phyloP scores from a whole-genome alignment of 2,329 filamentous ascomycete genomes.

The Trichophyton rubrum region DNA sequence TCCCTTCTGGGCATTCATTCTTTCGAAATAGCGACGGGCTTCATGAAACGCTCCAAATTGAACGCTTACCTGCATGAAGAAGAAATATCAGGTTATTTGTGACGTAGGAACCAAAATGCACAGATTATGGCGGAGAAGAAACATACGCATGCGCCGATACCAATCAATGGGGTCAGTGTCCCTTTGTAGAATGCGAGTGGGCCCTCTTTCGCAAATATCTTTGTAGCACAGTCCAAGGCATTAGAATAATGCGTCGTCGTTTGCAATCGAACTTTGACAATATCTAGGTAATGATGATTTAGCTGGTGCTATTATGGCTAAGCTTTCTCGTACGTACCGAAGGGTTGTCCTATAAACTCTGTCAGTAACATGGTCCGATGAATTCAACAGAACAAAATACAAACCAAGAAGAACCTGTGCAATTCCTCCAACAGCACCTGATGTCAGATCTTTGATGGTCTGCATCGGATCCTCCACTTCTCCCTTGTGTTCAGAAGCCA shows the following conservation, averaged over 20 bases:
- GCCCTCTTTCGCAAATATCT: slow-evolving; percentile 81
- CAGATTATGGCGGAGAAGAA: background rate
- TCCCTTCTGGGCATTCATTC: slow-evolving; percentile 47
- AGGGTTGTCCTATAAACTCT: slow-evolving; percentile 45
- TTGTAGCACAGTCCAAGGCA: slow-evolving; percentile 65
- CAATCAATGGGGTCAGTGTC: slow-evolving; percentile 83
- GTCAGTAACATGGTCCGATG: background rate
- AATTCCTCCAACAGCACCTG: slow-evolving; percentile 80
- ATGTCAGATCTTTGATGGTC: slow-evolving; percentile 77
- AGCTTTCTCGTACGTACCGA: slow-evolving; percentile 36
- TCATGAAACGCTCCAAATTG: slow-evolving; percentile 97
- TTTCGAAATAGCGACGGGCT: slow-evolving; percentile 74
- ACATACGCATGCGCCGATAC: slow-evolving; percentile 83
- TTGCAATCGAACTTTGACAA: slow-evolving; percentile 93
- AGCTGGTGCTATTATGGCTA: background rate
- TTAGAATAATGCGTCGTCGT: slow-evolving; percentile 70
- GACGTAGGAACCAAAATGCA: background rate
- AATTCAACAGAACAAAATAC: slow-evolving; percentile 22
- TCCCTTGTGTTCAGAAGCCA: slow-evolving; percentile 19
- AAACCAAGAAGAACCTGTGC: slow-evolving; percentile 88
- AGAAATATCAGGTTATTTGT: background rate
- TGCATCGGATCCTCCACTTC: slow-evolving; percentile 37
- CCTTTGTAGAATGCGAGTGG: slow-evolving; percentile 95
- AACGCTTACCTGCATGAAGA: slow-evolving; percentile 51
- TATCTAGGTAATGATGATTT: slow-evolving; percentile 44